Base-by-base conservation (phyloP, 257 asterid species). In the Hygrophila difformis region DNA sequence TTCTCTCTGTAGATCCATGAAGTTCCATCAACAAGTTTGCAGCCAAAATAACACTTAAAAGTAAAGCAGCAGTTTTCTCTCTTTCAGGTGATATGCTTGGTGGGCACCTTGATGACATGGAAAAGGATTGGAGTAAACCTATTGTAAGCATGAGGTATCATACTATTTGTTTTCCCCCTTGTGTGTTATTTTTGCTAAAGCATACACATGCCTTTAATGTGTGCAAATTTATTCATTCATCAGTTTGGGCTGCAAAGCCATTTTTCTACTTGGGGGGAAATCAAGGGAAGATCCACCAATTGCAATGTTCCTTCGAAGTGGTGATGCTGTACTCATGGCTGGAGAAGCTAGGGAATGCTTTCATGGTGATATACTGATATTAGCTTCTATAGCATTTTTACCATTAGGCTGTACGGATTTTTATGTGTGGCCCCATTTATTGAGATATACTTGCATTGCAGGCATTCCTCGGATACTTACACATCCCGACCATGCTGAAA, bases 51-150 rank as follows among this genome's bases (percentile, higher is more conserved):
- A 26, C 8, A 26, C 7, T 26, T 8, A 8, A 10, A 5, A 33
- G 15, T 19, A 21, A 18, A 23, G 14, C 35, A 12, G 40, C 50
- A 40, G 15, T 33, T 20, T 8, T 47, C 46, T 67, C 37, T 54
- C 26, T 56, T 60, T 65, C 73, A 84, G 97, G 89, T 39, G 95
- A 84, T 64, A 82, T 68, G 73, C 88, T 89, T 18, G 98, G 98
- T 18, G 96, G 98, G 56, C 98, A 89, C 81, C 92, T 89, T 19
- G 98, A 89, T 66, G 98, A 89, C 74, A 85, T 85, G 98, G 98
- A 89, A 65, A 76, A 80, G 48, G 98, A 89, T 70, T 89, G 96
- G 98, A 85, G 86, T 67, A 85, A 85, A 65, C 98, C 98, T 36
- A 89, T 89, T 38, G 96, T 89, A 42, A 89, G 98, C 92, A 73